Percentiles rank a stretch among this genome's conserved stretches.
Evolutionary conservation across 2,329 filamentous ascomycete genomes (phyloP).

Genomic region (Colletotrichum coccodes): DNA sequence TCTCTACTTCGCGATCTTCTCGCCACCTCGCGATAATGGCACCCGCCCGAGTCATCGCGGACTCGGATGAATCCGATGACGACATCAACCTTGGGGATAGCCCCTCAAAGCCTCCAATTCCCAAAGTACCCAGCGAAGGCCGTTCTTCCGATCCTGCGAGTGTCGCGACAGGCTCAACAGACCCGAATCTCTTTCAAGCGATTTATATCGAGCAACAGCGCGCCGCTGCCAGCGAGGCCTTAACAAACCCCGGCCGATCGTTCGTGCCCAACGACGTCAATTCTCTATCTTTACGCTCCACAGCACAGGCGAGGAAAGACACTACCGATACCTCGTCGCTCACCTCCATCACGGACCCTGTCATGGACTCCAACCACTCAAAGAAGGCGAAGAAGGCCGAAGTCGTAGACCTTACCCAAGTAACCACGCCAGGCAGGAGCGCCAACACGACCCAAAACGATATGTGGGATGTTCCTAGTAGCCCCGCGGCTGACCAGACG

Average conservation of each 20-base stretch:
- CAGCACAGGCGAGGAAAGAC: neutral
- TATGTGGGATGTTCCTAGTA: slow-evolving; percentile 57
- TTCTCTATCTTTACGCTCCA: neutral
- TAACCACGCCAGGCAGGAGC: slow-evolving; percentile 43
- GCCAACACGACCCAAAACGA: slow-evolving; percentile 39
- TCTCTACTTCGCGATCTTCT: neutral
- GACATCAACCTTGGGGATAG: slow-evolving; percentile 8
- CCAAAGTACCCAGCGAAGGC: neutral
- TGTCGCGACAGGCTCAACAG: slow-evolving; percentile 53
- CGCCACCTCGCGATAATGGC: slow-evolving; percentile 29
- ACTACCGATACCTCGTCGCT: slow-evolving; percentile 32
- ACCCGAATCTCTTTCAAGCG: slow-evolving; percentile 57
- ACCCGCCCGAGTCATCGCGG: slow-evolving; percentile 30
- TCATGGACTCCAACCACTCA: slow-evolving; percentile 2
- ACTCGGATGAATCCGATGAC: slow-evolving; percentile 34
- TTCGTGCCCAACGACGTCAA: neutral
- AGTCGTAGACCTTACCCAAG: slow-evolving; percentile 42
- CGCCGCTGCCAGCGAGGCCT: slow-evolving; percentile 30
- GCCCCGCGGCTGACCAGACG: slow-evolving; percentile 41
- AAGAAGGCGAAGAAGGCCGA: slow-evolving; percentile 18
- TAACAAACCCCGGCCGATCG: neutral
- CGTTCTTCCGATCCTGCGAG: slow-evolving; percentile 40
- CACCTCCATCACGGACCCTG: slow-evolving; percentile 42
- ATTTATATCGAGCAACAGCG: slow-evolving; percentile 58
- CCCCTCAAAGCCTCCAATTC: slow-evolving; percentile 22